Evolutionary conservation across 345 rosid species (phyloP).

Genomic region (Salix suchowensis): DNA sequence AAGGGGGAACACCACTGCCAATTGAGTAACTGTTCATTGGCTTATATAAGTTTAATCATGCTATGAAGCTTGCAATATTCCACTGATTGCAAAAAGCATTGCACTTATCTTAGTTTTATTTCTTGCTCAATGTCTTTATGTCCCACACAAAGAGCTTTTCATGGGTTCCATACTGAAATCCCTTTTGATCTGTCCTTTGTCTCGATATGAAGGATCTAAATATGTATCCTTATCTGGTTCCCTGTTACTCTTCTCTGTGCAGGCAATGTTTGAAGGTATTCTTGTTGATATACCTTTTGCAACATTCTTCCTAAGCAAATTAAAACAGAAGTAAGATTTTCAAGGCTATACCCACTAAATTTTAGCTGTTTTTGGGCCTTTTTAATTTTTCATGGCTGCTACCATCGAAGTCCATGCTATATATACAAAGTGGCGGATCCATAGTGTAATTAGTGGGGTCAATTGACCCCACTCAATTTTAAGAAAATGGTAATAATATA

Average conservation of each 20-base stretch:
- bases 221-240: not conserved
- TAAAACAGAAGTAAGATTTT: constrained; percentile 75
- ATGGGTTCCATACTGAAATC: not conserved
- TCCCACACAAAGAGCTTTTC: not conserved
- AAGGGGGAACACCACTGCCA: too few species aligned
- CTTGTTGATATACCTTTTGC: constrained; percentile 98
- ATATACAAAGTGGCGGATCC: too few species aligned
- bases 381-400: not conserved
- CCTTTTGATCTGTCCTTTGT: not conserved
- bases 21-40: too few species aligned
- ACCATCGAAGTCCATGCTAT: not conserved
- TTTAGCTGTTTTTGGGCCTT: not conserved
- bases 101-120: not conserved
- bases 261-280: constrained; percentile 99
- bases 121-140: not conserved
- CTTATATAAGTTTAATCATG: not conserved
- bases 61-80: not conserved
- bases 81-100: not conserved
- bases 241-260: constrained; percentile 25
- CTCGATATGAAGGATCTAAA: too few species aligned
- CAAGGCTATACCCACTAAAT: not conserved
- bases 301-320: constrained; percentile 97
- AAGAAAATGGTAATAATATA: too few species aligned
- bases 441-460: too few species aligned
- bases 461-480: too few species aligned